Percentiles rank a stretch among this genome's conserved stretches.
Conservation (phyloP, 2,329 filamentous ascomycete species). For the Thielaviopsis euricoi region DNA sequence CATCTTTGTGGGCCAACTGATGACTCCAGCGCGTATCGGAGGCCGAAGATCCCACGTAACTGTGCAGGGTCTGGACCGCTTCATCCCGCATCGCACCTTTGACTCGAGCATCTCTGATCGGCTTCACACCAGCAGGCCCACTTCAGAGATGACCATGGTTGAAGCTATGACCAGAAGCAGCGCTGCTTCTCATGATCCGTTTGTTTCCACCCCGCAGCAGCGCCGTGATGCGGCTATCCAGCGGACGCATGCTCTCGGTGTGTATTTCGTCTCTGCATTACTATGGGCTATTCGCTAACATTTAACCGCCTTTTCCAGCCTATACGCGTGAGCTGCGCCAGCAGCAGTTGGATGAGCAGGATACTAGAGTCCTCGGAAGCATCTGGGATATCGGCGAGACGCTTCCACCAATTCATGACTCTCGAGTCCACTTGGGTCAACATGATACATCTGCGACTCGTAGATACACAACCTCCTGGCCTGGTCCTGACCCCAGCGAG, state of each 20-base stretch:
- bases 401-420: constrained; percentile 36
- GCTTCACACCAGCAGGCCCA: neutral
- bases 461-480: constrained; percentile 37
- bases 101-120: constrained; percentile 4
- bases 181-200: constrained; percentile 6
- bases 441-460: constrained; percentile 55
- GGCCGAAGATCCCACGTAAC: neutral
- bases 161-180: constrained; percentile 3
- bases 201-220: constrained; percentile 6
- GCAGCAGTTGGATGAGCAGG: neutral
- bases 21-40: neutral
- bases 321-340: neutral
- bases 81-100: constrained; percentile 6
- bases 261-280: neutral
- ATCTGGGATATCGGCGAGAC: constrained; percentile 9
- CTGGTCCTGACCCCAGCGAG: constrained; percentile 22
- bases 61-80: constrained; percentile 5
- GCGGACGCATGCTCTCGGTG: constrained; percentile 4
- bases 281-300: neutral
- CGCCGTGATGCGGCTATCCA: constrained; percentile 1
- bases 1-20: neutral
- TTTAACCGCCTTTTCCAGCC: neutral
- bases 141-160: neutral
- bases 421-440: constrained; percentile 45
- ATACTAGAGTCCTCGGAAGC: neutral